These are phyloP conservation scores for Leccinum boreale DNA, from an alignment of 768 basidiomycete species.

Conservation along the genomic window DNA sequence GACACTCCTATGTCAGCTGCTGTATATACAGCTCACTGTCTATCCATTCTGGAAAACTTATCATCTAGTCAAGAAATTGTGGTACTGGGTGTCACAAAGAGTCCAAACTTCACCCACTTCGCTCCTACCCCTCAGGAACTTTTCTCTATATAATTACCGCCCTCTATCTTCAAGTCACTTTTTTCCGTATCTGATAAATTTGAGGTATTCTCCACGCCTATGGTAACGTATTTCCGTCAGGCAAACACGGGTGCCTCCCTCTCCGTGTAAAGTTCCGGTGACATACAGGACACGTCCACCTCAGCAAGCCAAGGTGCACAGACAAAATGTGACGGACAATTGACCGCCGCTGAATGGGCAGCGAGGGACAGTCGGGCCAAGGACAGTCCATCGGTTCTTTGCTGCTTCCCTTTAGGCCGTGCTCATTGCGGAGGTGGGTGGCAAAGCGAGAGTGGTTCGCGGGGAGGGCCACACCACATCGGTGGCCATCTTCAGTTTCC, in stretches of 20 bases:
- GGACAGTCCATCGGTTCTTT: neutral
- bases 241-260: neutral
- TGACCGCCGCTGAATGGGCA: neutral
- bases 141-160: no score
- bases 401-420: neutral
- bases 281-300: constrained; percentile 2
- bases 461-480: neutral
- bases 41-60: no score
- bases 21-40: no score
- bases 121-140: no score
- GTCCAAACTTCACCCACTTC: no score
- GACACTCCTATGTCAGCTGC: no score
- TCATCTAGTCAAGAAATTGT: no score
- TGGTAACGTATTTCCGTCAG: no score
- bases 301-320: constrained; percentile 1
- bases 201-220: no score
- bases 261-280: neutral
- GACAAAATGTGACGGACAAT: constrained; percentile 1
- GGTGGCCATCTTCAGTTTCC: neutral
- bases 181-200: no score
- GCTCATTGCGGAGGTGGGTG: neutral
- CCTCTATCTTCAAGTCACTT: no score
- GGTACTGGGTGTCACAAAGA: no score
- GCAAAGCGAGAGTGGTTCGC: neutral
- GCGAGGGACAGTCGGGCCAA: neutral